Evolutionary conservation across 768 basidiomycete genomes (phyloP), one percentile per base, ranked within the genome.

Genomic region (Lactifluus rugatus): DNA sequence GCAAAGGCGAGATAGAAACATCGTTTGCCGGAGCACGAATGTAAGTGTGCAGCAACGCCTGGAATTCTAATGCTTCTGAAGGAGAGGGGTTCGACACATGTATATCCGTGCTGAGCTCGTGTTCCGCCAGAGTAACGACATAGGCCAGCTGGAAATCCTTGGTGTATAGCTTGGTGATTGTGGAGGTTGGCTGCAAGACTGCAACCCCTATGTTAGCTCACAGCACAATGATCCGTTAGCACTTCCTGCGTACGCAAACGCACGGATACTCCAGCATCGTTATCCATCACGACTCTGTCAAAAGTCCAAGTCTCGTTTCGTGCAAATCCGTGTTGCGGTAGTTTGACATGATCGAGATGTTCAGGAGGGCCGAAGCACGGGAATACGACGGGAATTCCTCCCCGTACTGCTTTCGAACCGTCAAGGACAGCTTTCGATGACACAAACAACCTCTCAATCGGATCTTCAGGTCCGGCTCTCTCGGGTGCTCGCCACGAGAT

Each of bases 31-130:
- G 81, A 46, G 81, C 81, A 10, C 78, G 79, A 63, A 96, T 78
- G 72, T 99, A 99, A 49, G 82, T 93, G 72, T 99, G 96, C 54
- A 99, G 78, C 46, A 98, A 77, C 1, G 93, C 88, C 70, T 99
- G 96, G 75, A 95, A 98, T 68, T 86, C 82, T 42, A 97, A 77
- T 5, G 67, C 62, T 44, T 79, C 75, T 0, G 73, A 66, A 3
- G 70, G 70, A 16, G 76, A 73, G 2, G 71, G 65, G 67, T 96
- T 95, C 62, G 77, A 77, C 61, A 98, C 87, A 66, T 89, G 84
- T 6, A 96, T 76, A 66, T 86, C 82, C 36, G 92, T 90, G 62
- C 77, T 80, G 62, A 98, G 76, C 65, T 86, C 78, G 66, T 88
- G 78, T 62, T 79, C 81, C 13, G 78, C 75, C 58, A 99, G 74